Evolutionary conservation across 2,329 filamentous ascomycete genomes (phyloP).

Genomic region (Podosphaera fusca): DNA sequence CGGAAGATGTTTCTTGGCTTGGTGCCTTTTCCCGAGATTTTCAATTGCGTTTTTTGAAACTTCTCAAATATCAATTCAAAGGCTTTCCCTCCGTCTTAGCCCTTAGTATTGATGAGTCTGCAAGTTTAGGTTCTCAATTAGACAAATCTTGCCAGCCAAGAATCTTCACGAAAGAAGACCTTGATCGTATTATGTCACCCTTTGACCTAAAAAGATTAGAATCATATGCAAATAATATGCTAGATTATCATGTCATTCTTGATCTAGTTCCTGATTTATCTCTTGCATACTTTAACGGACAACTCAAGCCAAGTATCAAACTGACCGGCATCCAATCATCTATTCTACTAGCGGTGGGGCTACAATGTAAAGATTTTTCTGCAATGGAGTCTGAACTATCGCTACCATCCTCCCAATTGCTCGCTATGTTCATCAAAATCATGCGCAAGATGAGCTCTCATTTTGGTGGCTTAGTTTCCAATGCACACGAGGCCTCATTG

Average conservation of each 20-base stretch:
- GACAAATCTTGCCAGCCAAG: constrained; percentile 30
- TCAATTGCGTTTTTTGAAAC: constrained; percentile 72
- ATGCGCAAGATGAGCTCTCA: constrained; percentile 65
- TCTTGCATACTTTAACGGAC: constrained; percentile 62
- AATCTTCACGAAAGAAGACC: constrained; percentile 45
- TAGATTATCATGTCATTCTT: constrained; percentile 93
- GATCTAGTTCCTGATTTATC: constrained; percentile 75
- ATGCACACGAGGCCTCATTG: constrained; percentile 44
- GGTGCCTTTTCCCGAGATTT: constrained; percentile 83
- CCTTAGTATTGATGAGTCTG: constrained; percentile 71
- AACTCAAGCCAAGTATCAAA: constrained; percentile 40
- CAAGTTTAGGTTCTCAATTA: constrained; percentile 45
- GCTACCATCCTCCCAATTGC: constrained; percentile 51
- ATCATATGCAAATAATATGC: constrained; percentile 86
- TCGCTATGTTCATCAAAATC: constrained; percentile 96
- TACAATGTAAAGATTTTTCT: constrained; percentile 77
- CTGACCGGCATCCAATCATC: constrained; percentile 67
- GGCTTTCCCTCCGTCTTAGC: constrained; percentile 57
- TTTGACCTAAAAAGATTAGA: constrained; percentile 91
- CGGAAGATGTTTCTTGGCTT: constrained; percentile 25
- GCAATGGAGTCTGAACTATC: constrained; percentile 56
- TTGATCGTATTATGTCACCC: constrained; percentile 61
- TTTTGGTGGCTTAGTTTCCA: constrained; percentile 53
- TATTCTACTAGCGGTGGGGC: constrained; percentile 70
- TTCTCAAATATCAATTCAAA: constrained; percentile 84